phyloP scores from a whole-genome alignment of 73 alveolate species.

The Blepharisma japonicum region DNA sequence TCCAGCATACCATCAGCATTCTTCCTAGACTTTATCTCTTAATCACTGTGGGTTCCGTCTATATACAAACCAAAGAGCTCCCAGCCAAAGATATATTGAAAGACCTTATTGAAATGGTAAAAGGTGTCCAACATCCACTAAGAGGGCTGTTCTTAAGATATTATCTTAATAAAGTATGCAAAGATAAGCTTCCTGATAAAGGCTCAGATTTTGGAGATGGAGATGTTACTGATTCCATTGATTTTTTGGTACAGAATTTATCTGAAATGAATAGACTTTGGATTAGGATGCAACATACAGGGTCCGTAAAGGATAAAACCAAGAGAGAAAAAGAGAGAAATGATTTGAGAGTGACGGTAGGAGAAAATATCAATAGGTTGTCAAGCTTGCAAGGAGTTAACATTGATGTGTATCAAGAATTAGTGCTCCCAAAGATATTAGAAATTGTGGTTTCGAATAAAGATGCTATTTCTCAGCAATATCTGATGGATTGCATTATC shows the following conservation, averaged over 20 bases:
- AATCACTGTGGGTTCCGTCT: constrained; percentile 96
- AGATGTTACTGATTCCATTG: constrained; percentile 90
- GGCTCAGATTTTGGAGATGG: constrained; percentile 93
- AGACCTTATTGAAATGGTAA: constrained; percentile 92
- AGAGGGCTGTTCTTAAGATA: constrained; percentile 97
- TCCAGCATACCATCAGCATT: constrained; percentile 94
- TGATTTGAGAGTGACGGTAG: constrained; percentile 91
- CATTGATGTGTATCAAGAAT: constrained; percentile 67
- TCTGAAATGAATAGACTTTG: constrained; percentile 97
- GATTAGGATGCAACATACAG: constrained; percentile 84
- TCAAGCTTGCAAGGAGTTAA: constrained; percentile 88
- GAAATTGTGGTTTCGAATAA: constrained; percentile 83
- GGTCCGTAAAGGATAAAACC: constrained; percentile 66
- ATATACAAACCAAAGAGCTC: constrained; percentile 85
- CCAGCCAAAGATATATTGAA: constrained; percentile 79
- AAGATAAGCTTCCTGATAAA: constrained; percentile 96
- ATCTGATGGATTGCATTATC: constrained; percentile 93
- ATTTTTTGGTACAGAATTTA: constrained; percentile 83
- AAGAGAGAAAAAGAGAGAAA: constrained; percentile 91
- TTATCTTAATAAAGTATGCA: constrained; percentile 90
- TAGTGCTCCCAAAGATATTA: constrained; percentile 87
- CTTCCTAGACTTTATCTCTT: constrained; percentile 93
- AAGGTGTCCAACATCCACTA: constrained; percentile 96
- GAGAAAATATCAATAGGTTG: constrained; percentile 92
- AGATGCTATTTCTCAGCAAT: constrained; percentile 89